Evolutionary conservation across 2,329 filamentous ascomycete genomes (phyloP).

Genomic region (Chaetoscypha palmicola): DNA sequence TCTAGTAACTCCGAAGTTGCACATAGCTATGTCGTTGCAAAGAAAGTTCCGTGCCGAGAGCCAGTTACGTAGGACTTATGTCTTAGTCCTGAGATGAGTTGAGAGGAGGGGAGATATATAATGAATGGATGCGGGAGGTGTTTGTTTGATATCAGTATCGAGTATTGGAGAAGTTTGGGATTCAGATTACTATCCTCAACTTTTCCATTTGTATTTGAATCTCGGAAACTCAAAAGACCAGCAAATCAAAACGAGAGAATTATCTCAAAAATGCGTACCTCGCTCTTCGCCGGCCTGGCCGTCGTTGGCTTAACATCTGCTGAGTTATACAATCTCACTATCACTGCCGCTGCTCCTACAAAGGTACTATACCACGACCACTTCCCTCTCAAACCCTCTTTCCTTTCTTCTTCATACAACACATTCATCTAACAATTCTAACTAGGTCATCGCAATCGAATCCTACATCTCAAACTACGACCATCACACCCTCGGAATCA

Average conservation of each 20-base stretch:
- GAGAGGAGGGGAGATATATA: no score
- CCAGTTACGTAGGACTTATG: neutral
- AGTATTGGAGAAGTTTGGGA: no score
- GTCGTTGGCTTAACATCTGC: neutral
- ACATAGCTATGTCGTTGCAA: neutral
- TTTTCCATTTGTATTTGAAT: no score
- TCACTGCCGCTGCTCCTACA: slow-evolving; percentile 1
- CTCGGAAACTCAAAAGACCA: no score
- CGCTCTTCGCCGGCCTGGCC: neutral
- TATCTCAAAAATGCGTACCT: slow-evolving; percentile 1
- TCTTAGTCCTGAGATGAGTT: no score
- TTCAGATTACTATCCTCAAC: no score
- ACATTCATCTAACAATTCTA: neutral
- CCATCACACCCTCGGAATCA: slow-evolving; percentile 2
- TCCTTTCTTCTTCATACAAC: no score
- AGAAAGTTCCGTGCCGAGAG: neutral
- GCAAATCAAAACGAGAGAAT: no score
- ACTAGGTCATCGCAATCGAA: slow-evolving; percentile 3
- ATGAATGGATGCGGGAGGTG: no score
- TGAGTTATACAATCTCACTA: neutral
- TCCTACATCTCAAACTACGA: slow-evolving; percentile 1
- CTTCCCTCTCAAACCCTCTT: no score
- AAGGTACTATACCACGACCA: neutral
- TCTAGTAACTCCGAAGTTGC: neutral
- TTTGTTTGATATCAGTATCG: no score